Percentiles rank a stretch among this genome's conserved stretches.
Evolutionary conservation across 2,329 filamentous ascomycete species (phyloP).

Genomic region (Neurospora crassa): DNA sequence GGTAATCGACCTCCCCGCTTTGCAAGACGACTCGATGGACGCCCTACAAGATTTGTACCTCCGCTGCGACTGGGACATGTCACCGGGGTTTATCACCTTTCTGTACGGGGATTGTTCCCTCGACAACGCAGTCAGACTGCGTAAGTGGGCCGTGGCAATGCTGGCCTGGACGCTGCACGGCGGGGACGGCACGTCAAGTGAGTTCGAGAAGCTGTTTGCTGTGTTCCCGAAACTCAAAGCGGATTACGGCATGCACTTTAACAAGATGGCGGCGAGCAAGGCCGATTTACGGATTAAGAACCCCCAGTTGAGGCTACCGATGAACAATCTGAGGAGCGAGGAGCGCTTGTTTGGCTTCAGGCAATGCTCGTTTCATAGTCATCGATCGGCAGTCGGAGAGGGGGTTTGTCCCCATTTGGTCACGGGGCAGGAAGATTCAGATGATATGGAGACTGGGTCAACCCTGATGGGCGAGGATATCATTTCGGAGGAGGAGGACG

Average conservation of each 20-base stretch:
- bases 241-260: conserved; percentile 42
- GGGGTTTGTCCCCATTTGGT: conserved; percentile 38
- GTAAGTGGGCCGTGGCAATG: conserved; percentile 52
- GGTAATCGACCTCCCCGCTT: conserved; percentile 35
- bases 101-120: conserved; percentile 45
- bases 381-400: conserved; percentile 44
- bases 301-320: conserved; percentile 48
- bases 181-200: conserved; percentile 20
- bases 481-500: neutral
- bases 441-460: neutral
- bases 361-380: conserved; percentile 51
- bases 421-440: neutral
- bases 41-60: conserved; percentile 50
- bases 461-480: neutral
- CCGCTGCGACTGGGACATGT: conserved; percentile 48
- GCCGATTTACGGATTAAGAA: conserved; percentile 49
- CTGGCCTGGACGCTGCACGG: conserved; percentile 43
- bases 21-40: conserved; percentile 50
- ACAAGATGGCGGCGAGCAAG: conserved; percentile 40
- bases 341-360: conserved; percentile 51
- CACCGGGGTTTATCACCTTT: conserved; percentile 38
- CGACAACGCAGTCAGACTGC: conserved; percentile 39
- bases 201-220: conserved; percentile 34
- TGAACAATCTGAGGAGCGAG: conserved; percentile 45
- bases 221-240: conserved; percentile 35